Base-by-base conservation (phyloP, 805 yeast species). In the Candida argentea region DNA sequence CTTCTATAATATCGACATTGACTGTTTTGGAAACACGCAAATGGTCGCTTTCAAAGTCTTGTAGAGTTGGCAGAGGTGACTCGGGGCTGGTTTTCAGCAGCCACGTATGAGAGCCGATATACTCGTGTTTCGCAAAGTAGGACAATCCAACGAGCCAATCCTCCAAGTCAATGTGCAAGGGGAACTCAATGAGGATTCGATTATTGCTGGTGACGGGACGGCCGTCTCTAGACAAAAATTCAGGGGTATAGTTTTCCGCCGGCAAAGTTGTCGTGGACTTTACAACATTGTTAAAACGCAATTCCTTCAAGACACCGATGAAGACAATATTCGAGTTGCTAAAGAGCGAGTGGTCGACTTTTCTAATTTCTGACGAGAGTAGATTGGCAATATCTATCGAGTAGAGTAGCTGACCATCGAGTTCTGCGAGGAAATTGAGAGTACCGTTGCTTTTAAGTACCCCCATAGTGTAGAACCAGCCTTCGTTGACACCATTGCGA, bases 391-490 rank as follows among this genome's bases (percentile, higher is more conserved):
- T 51, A 43, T 79, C 73, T 5, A 81, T 50, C 2, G 81, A 61
- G 46, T 73, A 76, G 3, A 79, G 44, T 9, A 70, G 41, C 2
- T 74, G 57, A 1, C 86, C 84, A 51, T 79, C 86, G 29, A 61
- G 61, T 44, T 77, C 84, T 20, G 70, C 55, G 11, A 77, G 52
- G 26, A 81, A 49, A 37, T 79, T 73, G 18, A 81, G 52, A 4
- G 56, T 44, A 3, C 91, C 91, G 41, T 74, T 64, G 1, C 79
- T 67, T 43, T 70, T 72, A 23, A 81, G 44, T 11, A 73, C 77
- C 0, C 82, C 86, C 77, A 75, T 76, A 1, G 81, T 72, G 29
- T 62, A 65, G 43, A 78, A 78, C 89, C 89, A 81, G 4, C 75
- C 75, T 42, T 73, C 82, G 14, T 54, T 44, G 14, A 47, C 24